Percentiles rank a stretch among this genome's conserved stretches.
Conservation (phyloP, 1,284 basidiomycete genomes). For the Apiotrichum montevideense region DNA sequence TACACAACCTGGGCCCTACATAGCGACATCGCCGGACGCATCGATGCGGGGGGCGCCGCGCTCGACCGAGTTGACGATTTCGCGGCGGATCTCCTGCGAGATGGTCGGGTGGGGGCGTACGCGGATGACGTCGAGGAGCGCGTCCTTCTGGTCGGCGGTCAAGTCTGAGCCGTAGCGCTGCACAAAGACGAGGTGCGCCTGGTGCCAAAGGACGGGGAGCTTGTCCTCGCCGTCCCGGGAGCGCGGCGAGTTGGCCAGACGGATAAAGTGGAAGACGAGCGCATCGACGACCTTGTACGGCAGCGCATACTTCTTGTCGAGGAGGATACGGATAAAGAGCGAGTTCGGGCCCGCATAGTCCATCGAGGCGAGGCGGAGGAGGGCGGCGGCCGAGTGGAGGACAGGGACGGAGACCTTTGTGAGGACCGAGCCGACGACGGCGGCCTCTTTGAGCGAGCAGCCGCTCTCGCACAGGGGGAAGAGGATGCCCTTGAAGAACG, state of each 20-base stretch:
- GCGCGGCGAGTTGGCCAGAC: slow-evolving; percentile 84
- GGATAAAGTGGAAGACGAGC: slow-evolving; percentile 95
- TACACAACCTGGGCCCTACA: slow-evolving; percentile 13
- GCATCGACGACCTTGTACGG: slow-evolving; percentile 98
- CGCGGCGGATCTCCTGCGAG: slow-evolving; percentile 80
- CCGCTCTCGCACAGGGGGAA: slow-evolving; percentile 89
- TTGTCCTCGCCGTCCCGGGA: slow-evolving; percentile 55
- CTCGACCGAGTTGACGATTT: slow-evolving; percentile 55
- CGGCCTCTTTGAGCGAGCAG: slow-evolving; percentile 90
- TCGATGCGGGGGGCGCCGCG: slow-evolving; percentile 47
- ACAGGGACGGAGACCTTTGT: slow-evolving; percentile 90
- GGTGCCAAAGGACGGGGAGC: slow-evolving; percentile 96
- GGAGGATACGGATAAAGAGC: slow-evolving; percentile 90
- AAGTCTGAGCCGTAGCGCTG: slow-evolving; percentile 96
- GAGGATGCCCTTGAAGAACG: slow-evolving; percentile 97
- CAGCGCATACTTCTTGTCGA: slow-evolving; percentile 97
- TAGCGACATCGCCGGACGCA: slow-evolving; percentile 39
- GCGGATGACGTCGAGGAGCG: slow-evolving; percentile 86
- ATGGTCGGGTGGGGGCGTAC: slow-evolving; percentile 84
- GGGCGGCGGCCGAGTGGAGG: slow-evolving; percentile 90
- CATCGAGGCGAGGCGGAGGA: slow-evolving; percentile 91
- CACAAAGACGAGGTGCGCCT: slow-evolving; percentile 87
- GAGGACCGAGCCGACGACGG: slow-evolving; percentile 87
- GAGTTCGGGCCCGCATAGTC: slow-evolving; percentile 94
- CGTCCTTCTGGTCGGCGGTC: slow-evolving; percentile 95